These are phyloP conservation scores for Vitis riparia DNA, from an alignment of 164 flowering plant species.

Conservation along the genomic window DNA sequence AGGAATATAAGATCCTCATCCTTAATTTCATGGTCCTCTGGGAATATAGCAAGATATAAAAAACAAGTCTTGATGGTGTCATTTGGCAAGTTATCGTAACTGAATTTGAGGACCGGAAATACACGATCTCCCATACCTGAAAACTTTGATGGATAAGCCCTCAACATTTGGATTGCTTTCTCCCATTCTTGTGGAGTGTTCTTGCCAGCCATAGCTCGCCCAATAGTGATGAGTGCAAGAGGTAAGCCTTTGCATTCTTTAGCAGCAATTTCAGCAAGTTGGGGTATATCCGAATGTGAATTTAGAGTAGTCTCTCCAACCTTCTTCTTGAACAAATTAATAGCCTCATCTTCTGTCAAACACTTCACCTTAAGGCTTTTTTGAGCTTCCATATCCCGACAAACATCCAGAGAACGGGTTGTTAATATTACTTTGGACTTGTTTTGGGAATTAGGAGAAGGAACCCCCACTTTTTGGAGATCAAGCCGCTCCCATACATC, in stretches of 20 bases:
- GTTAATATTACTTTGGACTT: slow-evolving; percentile 16
- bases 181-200: slow-evolving; percentile 10
- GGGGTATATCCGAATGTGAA: slow-evolving; percentile 5
- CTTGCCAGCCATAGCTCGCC: slow-evolving; percentile 15
- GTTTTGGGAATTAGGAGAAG: not conserved
- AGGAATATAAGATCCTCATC: not conserved
- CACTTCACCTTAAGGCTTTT: slow-evolving; percentile 4
- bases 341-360: slow-evolving; percentile 4
- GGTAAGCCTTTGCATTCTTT: slow-evolving; percentile 14
- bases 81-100: slow-evolving; percentile 13
- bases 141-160: not conserved
- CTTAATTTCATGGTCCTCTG: not conserved
- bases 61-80: slow-evolving; percentile 5
- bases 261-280: slow-evolving; percentile 8
- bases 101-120: slow-evolving; percentile 7
- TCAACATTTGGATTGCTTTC: not conserved
- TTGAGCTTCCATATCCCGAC: slow-evolving; percentile 10
- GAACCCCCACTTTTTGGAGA: slow-evolving; percentile 1
- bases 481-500: slow-evolving; percentile 16
- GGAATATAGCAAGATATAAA: slow-evolving; percentile 10
- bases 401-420: slow-evolving; percentile 7
- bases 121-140: slow-evolving; percentile 12
- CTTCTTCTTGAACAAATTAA: slow-evolving; percentile 7
- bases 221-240: slow-evolving; percentile 14
- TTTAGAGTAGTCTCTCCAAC: not conserved